phyloP scores from a whole-genome alignment of 23 red algal genomes.

The Chondrus crispus region DNA sequence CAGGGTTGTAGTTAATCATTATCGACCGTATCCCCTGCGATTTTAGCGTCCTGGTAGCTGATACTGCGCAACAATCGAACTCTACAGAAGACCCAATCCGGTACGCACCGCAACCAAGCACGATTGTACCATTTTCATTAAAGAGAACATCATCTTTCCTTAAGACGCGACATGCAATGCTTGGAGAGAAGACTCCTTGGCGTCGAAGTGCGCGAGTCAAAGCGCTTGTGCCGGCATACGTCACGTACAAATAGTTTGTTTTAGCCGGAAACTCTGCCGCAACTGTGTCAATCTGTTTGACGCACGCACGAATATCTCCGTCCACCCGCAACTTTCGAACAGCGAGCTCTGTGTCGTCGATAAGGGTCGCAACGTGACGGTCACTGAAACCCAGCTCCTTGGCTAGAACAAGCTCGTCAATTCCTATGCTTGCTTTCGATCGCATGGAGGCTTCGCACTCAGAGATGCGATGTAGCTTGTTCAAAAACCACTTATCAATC shows the following conservation, averaged over 20 bases:
- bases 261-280: constrained; percentile 98
- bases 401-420: constrained; percentile 62
- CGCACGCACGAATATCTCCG: constrained; percentile 55
- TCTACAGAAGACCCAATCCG: constrained; percentile 99
- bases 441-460: constrained; percentile 47
- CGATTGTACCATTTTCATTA: constrained; percentile 81
- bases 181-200: neutral
- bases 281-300: constrained; percentile 98
- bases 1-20: constrained; percentile 99
- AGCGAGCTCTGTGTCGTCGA: constrained; percentile 87
- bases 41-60: constrained; percentile 73
- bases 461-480: constrained; percentile 74
- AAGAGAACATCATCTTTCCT: constrained; percentile 77
- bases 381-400: constrained; percentile 96
- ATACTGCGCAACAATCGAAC: constrained; percentile 99
- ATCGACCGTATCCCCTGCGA: constrained; percentile 71
- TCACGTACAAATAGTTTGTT: constrained; percentile 97
- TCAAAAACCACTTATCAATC: constrained; percentile 96
- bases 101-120: constrained; percentile 91
- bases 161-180: neutral
- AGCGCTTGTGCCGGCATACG: constrained; percentile 57
- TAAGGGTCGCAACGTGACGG: constrained; percentile 67
- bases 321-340: constrained; percentile 76
- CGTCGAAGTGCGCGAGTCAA: too few relatives aligned
- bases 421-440: constrained; percentile 8